Percentiles rank a stretch among this genome's conserved stretches.
These are phyloP conservation scores for Umbelopsis sp. DNA, from an alignment of 371 early-diverging fungal genomes.

Conservation along the genomic window DNA sequence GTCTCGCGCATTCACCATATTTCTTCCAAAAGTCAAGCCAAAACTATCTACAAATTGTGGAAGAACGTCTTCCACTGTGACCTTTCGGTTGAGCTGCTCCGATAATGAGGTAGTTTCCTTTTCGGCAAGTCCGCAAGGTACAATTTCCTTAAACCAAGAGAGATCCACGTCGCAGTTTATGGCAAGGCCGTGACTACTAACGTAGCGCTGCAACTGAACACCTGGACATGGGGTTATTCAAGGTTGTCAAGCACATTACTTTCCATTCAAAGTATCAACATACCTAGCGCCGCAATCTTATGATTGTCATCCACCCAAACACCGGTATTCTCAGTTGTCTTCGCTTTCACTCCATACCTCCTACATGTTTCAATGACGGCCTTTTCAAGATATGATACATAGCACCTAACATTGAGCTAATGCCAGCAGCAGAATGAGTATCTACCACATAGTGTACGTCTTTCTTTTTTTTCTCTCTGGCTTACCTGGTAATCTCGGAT, in stretches of 20 bases:
- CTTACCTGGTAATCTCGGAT: slow-evolving; percentile 66
- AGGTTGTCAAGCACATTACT: too few relatives aligned
- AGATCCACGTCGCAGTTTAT: slow-evolving; percentile 91
- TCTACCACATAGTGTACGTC: not conserved
- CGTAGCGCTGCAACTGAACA: slow-evolving; percentile 86
- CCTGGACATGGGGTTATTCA: slow-evolving; percentile 43
- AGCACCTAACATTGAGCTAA: slow-evolving; percentile 75
- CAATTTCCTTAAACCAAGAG: slow-evolving; percentile 83
- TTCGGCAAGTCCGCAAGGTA: slow-evolving; percentile 88
- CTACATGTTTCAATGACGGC: slow-evolving; percentile 75
- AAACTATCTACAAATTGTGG: slow-evolving; percentile 36
- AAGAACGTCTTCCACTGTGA: slow-evolving; percentile 27
- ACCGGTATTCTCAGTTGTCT: slow-evolving; percentile 78
- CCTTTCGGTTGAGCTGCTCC: slow-evolving; percentile 36
- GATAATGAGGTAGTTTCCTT: slow-evolving; percentile 80
- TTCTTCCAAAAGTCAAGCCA: slow-evolving; percentile 31
- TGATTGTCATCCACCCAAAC: slow-evolving; percentile 82
- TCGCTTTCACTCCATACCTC: slow-evolving; percentile 66
- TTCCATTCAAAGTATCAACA: not conserved
- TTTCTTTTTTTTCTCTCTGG: not conserved
- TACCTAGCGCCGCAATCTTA: slow-evolving; percentile 78
- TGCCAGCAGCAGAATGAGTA: slow-evolving; percentile 14
- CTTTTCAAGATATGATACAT: slow-evolving; percentile 80
- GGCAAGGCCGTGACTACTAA: slow-evolving; percentile 95
- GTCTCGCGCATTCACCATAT: slow-evolving; percentile 24